Conservation (phyloP, 331 rosid genomes). For the Quercus lobata region DNA sequence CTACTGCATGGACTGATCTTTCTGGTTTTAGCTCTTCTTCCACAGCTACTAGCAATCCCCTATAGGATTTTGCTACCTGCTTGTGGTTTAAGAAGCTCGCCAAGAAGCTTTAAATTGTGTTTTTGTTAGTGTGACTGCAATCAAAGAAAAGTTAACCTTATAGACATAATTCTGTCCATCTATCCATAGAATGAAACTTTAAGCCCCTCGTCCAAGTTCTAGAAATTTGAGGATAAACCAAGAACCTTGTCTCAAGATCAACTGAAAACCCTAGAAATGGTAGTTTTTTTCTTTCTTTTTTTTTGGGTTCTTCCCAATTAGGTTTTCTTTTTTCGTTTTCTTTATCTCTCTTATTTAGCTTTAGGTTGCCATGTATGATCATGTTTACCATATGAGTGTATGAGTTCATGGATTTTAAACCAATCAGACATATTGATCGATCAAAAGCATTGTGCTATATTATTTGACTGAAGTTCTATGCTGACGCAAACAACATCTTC, state of each 20-base stretch:
- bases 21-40: slow-evolving; percentile 70
- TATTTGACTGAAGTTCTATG: not conserved
- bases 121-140: slow-evolving; percentile 22
- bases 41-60: slow-evolving; percentile 45
- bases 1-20: slow-evolving; percentile 68
- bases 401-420: slow-evolving; percentile 20
- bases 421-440: not conserved
- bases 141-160: slow-evolving; percentile 1
- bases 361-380: slow-evolving; percentile 39
- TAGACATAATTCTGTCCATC: slow-evolving; percentile 9
- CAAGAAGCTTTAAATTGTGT: slow-evolving; percentile 6
- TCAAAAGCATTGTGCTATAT: not conserved
- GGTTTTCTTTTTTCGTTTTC: not conserved
- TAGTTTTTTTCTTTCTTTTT: slow-evolving; percentile 15
- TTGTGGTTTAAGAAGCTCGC: not conserved
- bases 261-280: slow-evolving; percentile 59
- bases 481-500: not conserved
- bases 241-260: slow-evolving; percentile 28
- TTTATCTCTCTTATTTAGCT: slow-evolving; percentile 8
- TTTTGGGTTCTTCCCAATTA: not conserved
- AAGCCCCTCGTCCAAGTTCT: slow-evolving; percentile 5
- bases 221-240: slow-evolving; percentile 21
- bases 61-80: slow-evolving; percentile 16
- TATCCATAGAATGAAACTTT: not conserved
- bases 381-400: slow-evolving; percentile 36